Base-by-base conservation (phyloP, 2,329 filamentous ascomycete genomes). In the Colletotrichum euphorbiae region DNA sequence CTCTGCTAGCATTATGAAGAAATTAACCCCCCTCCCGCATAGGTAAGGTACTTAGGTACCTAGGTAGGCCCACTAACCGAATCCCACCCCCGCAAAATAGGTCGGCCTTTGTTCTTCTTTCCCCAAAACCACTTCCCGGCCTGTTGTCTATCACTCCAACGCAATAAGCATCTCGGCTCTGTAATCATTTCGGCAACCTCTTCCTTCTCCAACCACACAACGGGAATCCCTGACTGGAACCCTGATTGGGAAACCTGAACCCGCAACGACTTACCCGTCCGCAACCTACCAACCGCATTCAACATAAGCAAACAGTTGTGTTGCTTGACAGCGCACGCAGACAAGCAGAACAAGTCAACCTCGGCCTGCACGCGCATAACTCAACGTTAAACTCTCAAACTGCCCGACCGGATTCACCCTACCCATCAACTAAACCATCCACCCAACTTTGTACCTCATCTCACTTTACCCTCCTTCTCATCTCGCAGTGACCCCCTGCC, bases 31-130 rank as follows among this genome's bases (percentile, higher is more conserved):
- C n/a, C n/a, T n/a, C n/a, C n/a, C n/a, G n/a, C n/a, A n/a, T n/a
- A n/a, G n/a, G n/a, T n/a, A n/a, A n/a, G n/a, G n/a, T n/a, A n/a
- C n/a, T n/a, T n/a, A n/a, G n/a, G n/a, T n/a, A n/a, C n/a, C n/a
- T n/a, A n/a, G n/a, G n/a, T n/a, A n/a, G n/a, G n/a, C 36, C 36
- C 48, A 51, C 52, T 45, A n/a, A 46, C 36, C 13, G 33, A 50
- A 36, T 61, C 66, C 66, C 66, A 69, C 66, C 66, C 66, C 66
- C 66, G 66, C 66, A 69, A 50, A 55, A 66, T 48, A 55, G 61
- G 61, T 69, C 55, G 62, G 66, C 55, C 62, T 24, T 55, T 59
- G 60, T 48, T 56, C 62, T 24, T n/a, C 15, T 36, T 24, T 38
- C 50, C 24, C 50, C 51, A 52, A 63, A 64, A 56, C 21, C 52